Conservation (phyloP, 306 rosid species). For the Trifolium fragiferum region DNA sequence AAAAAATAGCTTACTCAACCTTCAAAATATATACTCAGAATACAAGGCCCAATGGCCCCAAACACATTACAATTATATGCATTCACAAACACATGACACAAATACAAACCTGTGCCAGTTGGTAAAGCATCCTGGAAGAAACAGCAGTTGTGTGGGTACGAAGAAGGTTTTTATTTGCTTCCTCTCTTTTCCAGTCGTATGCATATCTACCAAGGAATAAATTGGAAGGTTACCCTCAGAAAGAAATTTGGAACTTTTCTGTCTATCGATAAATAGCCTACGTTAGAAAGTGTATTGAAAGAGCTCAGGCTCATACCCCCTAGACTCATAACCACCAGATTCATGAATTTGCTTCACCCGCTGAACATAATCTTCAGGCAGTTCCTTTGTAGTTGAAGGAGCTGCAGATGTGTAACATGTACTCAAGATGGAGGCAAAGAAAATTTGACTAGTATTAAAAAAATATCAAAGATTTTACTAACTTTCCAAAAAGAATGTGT, state of each 20-base stretch:
- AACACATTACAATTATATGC: slow-evolving; percentile 22
- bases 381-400: slow-evolving; percentile 76
- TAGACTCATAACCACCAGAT: slow-evolving; percentile 90
- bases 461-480: slow-evolving; percentile 14
- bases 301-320: slow-evolving; percentile 66
- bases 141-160: slow-evolving; percentile 97
- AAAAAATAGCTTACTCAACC: no score
- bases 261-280: slow-evolving; percentile 17
- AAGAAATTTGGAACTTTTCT: slow-evolving; percentile 7
- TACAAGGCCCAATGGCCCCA: slow-evolving; percentile 23
- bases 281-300: not conserved
- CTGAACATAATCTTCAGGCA: slow-evolving; percentile 95
- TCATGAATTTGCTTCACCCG: slow-evolving; percentile 88
- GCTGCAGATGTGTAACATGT: slow-evolving; percentile 51
- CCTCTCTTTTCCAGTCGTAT: slow-evolving; percentile 93
- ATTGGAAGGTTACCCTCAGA: slow-evolving; percentile 30
- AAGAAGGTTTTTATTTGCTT: slow-evolving; percentile 89
- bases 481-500: slow-evolving; percentile 86
- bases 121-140: slow-evolving; percentile 91
- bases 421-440: slow-evolving; percentile 39
- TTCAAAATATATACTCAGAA: not conserved
- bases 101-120: slow-evolving; percentile 73
- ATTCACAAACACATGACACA: slow-evolving; percentile 8
- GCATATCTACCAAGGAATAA: slow-evolving; percentile 60
- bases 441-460: slow-evolving; percentile 28